phyloP scores from a whole-genome alignment of 2,329 filamentous ascomycete species.

The Trichoderma aggressivum region DNA sequence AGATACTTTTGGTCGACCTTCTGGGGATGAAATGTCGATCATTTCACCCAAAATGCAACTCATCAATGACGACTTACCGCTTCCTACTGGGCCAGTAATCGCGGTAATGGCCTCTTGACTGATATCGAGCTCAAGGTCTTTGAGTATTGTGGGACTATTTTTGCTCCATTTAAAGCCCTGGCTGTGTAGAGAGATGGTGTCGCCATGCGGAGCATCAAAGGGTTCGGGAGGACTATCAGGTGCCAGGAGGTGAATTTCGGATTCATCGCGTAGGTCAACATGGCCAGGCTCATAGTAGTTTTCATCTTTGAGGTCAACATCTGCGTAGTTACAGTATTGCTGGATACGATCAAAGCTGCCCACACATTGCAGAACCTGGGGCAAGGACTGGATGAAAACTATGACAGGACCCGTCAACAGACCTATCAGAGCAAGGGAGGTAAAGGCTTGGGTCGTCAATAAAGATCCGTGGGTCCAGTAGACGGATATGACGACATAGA shows the following conservation, averaged over 20 bases:
- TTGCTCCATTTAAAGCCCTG: constrained; percentile 7
- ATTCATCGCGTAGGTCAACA: background rate
- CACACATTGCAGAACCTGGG: constrained; percentile 21
- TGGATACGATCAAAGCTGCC: constrained; percentile 26
- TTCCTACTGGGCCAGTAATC: constrained; percentile 19
- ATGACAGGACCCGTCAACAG: constrained; percentile 24
- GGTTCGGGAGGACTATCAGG: background rate
- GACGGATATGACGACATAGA: constrained; percentile 28
- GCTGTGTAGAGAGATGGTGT: background rate
- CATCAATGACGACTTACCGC: constrained; percentile 19
- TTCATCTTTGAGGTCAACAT: background rate
- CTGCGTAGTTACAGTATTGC: constrained; percentile 22
- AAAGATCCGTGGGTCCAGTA: constrained; percentile 25
- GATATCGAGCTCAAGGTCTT: constrained; percentile 17
- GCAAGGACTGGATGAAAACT: constrained; percentile 25
- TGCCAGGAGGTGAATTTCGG: background rate
- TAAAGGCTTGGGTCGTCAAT: constrained; percentile 25
- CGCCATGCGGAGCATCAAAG: background rate
- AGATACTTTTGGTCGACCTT: background rate
- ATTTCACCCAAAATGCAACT: constrained; percentile 15
- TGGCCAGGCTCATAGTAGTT: background rate
- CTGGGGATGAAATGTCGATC: background rate
- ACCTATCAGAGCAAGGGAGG: constrained; percentile 23
- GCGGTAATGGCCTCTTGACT: constrained; percentile 8
- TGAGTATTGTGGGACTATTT: background rate